Conservation (phyloP, 768 basidiomycete genomes). For the Agrocybe praecox region DNA sequence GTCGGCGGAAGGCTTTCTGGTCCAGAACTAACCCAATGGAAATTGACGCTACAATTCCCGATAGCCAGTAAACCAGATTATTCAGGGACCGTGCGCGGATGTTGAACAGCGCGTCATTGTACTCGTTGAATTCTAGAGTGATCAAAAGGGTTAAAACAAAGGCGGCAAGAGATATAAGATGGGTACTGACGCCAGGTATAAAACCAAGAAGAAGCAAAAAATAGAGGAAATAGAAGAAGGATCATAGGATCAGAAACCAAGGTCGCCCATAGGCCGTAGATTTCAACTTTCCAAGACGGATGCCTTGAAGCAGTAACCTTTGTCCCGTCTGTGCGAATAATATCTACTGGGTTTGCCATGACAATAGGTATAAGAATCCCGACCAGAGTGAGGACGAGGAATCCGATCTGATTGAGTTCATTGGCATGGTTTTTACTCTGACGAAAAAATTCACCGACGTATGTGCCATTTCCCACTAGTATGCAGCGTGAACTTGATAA, state of each 20-base stretch:
- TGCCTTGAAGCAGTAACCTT: conserved; percentile 63
- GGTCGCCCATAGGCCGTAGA: conserved; percentile 68
- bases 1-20: conserved; percentile 52
- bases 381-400: conserved; percentile 70
- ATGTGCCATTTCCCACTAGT: conserved; percentile 76
- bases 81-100: conserved; percentile 80
- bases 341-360: conserved; percentile 72
- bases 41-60: conserved; percentile 77
- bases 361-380: conserved; percentile 69
- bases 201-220: conserved; percentile 84
- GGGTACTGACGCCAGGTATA: conserved; percentile 77
- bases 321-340: conserved; percentile 77
- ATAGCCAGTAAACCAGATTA: conserved; percentile 77
- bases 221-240: conserved; percentile 84
- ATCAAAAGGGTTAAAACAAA: no score
- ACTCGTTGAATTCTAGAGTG: conserved; percentile 75
- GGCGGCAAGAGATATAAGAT: background rate
- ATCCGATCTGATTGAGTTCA: conserved; percentile 59
- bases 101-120: conserved; percentile 78
- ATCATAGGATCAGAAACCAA: conserved; percentile 73
- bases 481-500: no score
- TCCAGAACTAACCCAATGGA: conserved; percentile 74
- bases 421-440: background rate
- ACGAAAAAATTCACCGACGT: conserved; percentile 45
- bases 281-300: conserved; percentile 78